A percentile compares a stretch with the other conserved stretches of the same genome.
phyloP scores from a whole-genome alignment of 768 basidiomycete genomes.

The Auricularia heimuer region DNA sequence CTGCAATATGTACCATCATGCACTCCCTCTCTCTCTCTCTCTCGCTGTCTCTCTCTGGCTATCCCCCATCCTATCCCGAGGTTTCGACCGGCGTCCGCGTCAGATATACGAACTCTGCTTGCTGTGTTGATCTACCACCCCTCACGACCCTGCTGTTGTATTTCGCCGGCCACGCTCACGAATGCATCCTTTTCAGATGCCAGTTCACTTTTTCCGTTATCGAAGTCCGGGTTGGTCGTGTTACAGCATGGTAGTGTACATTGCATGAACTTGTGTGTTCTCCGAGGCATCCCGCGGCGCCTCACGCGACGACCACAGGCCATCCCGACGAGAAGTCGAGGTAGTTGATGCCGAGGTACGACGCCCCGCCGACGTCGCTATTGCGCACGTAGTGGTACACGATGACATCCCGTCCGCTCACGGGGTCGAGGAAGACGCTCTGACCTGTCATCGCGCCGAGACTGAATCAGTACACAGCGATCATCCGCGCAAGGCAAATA shows the following conservation, averaged over 20 bases:
- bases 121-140: no score
- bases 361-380: neutral
- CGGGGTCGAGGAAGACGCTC: constrained; percentile 1
- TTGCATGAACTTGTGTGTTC: no score
- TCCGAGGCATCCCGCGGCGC: no score
- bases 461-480: neutral
- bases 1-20: neutral
- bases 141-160: no score
- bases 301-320: neutral
- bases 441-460: neutral
- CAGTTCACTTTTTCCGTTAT: no score
- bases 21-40: neutral
- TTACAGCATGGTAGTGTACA: no score
- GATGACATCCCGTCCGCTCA: neutral
- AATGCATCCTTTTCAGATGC: no score
- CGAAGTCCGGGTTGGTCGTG: no score
- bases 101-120: no score
- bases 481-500: neutral
- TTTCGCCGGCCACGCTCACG: no score
- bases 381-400: neutral
- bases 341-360: constrained; percentile 1
- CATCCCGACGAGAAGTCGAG: neutral
- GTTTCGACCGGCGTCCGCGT: no score
- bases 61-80: neutral
- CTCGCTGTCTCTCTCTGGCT: neutral